Percentiles rank a stretch among this genome's conserved stretches.
These are phyloP conservation scores for Colletotrichum sp. DNA, from an alignment of 2,329 filamentous ascomycete species.

Conservation along the genomic window DNA sequence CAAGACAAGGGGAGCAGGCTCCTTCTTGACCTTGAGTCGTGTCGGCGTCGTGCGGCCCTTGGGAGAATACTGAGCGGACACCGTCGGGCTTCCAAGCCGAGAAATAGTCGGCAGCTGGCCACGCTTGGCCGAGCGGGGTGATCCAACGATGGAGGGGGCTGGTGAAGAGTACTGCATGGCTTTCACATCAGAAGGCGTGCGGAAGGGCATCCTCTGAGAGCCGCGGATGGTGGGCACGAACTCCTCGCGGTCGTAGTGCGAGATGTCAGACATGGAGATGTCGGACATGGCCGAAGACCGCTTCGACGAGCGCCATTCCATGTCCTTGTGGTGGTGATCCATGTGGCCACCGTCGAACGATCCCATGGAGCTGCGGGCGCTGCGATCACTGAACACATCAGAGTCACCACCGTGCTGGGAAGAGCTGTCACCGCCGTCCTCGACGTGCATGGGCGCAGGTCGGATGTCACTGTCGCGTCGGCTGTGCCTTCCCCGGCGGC, in stretches of 20 bases:
- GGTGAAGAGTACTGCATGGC: constrained; percentile 77
- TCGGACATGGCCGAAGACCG: constrained; percentile 53
- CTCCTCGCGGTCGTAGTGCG: constrained; percentile 41
- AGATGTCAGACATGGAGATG: constrained; percentile 50
- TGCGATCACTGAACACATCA: constrained; percentile 65
- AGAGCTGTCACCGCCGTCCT: constrained; percentile 47
- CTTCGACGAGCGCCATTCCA: constrained; percentile 35
- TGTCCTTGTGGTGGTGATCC: constrained; percentile 28
- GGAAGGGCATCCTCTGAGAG: constrained; percentile 67
- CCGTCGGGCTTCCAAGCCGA: constrained; percentile 59
- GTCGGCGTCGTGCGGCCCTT: constrained; percentile 60
- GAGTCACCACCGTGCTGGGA: constrained; percentile 59
- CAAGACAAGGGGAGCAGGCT: constrained; percentile 71
- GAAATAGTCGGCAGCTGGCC: constrained; percentile 54
- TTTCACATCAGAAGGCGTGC: constrained; percentile 71
- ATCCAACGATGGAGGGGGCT: constrained; percentile 54
- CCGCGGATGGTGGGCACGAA: constrained; percentile 62
- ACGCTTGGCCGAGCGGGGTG: constrained; percentile 58
- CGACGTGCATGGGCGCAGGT: background rate
- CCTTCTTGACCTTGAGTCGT: constrained; percentile 60
- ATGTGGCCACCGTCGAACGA: constrained; percentile 42
- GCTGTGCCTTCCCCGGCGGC: background rate
- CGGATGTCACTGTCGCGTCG: background rate
- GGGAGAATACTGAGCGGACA: constrained; percentile 57
- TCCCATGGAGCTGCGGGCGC: constrained; percentile 60